Base-by-base conservation (phyloP, 2,329 filamentous ascomycete species). In the Xylariaceae sp. region DNA sequence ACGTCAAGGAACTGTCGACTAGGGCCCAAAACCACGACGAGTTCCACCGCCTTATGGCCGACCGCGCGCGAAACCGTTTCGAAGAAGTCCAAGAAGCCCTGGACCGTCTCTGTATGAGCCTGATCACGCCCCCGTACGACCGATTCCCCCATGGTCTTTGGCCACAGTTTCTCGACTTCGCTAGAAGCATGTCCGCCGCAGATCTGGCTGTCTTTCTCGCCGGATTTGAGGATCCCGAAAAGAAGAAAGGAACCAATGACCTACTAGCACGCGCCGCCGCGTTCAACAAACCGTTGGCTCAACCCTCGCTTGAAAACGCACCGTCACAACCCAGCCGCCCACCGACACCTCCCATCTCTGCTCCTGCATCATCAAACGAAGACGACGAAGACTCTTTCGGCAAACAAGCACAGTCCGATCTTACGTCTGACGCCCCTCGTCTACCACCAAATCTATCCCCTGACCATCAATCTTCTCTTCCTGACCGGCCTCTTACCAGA, bases 41-140 rank as follows among this genome's bases (percentile, higher is more conserved):
- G 27, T 44, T 44, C 36, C 35, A 22, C n/a, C 42, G 36, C 20
- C 42, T 44, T n/a, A 33, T 44, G 42, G 42, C 14, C 23, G 35
- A 44, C 10, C 42, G 42, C 19, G 33, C 35, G 4, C 5, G 16
- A 17, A 25, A 10, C 17, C 42, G 42, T 33, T 44, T 44, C 19
- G 17, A 21, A 20, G 41, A 44, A 37, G 41, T 37, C 22, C n/a
- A 37, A 21, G 12, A 21, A 5, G 34, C 41, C 7, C 22, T 16
- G 17, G 23, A 25, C 27, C 23, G 33, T 11, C 29, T 42, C 12
- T 6, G 16, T 10, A 27, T 34, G 19, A 17, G 5, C 5, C 17
- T 42, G 7, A 25, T 25, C 40, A 22, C 14, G 40, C 14, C 6
- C 32, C 27, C 40, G 19, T 22, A 23, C 25, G 25, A 29, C 8